Evolutionary conservation across 805 yeast genomes (phyloP), one percentile per base, ranked within the genome.

Genomic region (Pichia sporocuriosa): DNA sequence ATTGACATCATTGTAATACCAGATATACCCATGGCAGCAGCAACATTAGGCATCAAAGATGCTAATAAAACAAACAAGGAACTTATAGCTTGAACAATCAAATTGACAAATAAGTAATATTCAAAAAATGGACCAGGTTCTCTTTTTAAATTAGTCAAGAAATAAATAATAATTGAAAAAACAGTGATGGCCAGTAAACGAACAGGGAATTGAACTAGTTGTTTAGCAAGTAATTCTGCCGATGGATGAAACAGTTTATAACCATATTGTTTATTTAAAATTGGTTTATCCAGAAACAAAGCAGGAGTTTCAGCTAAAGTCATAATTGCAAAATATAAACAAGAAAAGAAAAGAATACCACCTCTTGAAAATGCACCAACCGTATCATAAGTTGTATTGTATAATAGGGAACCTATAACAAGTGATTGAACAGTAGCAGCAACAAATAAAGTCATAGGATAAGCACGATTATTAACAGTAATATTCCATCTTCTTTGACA

Each of bases 241-340:
- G 84, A 71, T 15, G 79, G 77, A 46, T 79, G 73, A 56, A 75
- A 78, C 63, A 80, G 63, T 13, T 81, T 75, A 50, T 75, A 79
- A 23, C 79, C 70, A 53, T 73, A 73, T 53, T 80, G 87, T 56
- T 79, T 80, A 50, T 75, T 77, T 43, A 78, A 67, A 51, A 79
- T 77, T 23, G 81, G 77, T 63, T 83, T 75, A 43, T 73, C 73
- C 45, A 75, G 74, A 52, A 76, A 80, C 42, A 79, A 63, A 9
- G 73, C 59, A 53, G 79, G 68, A 44, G 79, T 74, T 61, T 78
- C 85, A 51, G 82, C 78, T 44, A 79, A 60, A 9, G 81, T 71
- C 40, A 81, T 71, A 51, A 79, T 68, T 32, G 80, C 77, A 57
- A 75, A 78, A 50, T 72, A 79, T 41, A 80, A 63, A 37, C 77